Evolutionary conservation across 305 asterid species (phyloP).

Genomic region (Plantago rigida): DNA sequence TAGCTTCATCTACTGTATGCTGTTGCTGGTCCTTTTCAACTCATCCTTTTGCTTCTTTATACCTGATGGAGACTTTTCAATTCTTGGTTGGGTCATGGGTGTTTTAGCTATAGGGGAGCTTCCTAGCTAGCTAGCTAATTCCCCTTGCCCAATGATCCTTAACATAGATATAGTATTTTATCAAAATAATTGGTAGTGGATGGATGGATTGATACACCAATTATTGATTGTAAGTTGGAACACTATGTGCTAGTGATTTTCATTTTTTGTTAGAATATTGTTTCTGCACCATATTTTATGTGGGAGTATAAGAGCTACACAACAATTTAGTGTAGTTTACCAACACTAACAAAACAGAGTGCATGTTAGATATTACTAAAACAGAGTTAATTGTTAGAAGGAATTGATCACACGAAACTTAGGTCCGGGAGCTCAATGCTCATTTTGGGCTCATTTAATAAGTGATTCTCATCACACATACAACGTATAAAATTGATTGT

Average conservation of each 20-base stretch:
- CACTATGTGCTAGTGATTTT: background rate
- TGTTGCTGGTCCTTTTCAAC: slow-evolving; percentile 21
- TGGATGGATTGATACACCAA: background rate
- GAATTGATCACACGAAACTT: no score
- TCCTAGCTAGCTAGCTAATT: background rate
- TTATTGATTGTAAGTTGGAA: background rate
- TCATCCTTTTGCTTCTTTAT: slow-evolving; percentile 3
- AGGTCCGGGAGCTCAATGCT: no score
- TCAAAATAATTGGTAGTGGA: background rate
- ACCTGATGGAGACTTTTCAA: slow-evolving; percentile 21
- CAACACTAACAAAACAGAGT: no score
- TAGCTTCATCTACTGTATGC: background rate
- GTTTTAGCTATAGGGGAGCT: background rate
- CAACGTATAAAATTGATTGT: no score
- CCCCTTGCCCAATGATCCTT: slow-evolving; percentile 3
- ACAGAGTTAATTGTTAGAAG: no score
- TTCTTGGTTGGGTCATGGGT: background rate
- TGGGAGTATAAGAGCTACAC: no score
- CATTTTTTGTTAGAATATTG: background rate
- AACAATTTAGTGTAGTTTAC: no score
- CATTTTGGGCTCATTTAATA: no score
- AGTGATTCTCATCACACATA: no score
- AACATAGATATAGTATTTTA: background rate
- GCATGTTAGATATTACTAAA: no score
- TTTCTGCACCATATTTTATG: background rate